Evolutionary conservation across 441 rosid genomes (phyloP).

Genomic region (Gossypium trilobum): DNA sequence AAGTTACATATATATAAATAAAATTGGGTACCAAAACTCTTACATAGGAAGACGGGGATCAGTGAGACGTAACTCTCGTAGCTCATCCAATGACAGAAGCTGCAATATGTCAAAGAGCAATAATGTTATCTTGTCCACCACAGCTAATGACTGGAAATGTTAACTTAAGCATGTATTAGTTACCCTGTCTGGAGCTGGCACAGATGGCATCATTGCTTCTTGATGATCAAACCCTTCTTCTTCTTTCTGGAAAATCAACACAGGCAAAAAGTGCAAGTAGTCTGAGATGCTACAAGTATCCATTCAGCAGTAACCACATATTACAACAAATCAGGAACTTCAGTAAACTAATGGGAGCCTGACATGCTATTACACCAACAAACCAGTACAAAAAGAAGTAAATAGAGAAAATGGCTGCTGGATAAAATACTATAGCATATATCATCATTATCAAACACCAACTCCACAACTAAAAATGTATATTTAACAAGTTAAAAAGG

Average conservation of each 20-base stretch:
- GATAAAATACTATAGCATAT: background rate
- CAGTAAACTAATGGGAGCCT: background rate
- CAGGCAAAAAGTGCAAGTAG: slow-evolving; percentile 5
- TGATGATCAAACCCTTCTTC: slow-evolving; percentile 75
- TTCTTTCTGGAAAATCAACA: slow-evolving; percentile 47
- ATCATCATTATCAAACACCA: background rate
- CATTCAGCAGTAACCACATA: background rate
- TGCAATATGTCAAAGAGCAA: slow-evolving; percentile 35
- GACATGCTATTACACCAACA: background rate
- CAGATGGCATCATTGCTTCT: slow-evolving; percentile 51
- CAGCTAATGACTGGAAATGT: slow-evolving; percentile 17
- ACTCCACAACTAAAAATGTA: background rate
- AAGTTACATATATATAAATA: background rate
- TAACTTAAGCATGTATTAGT: slow-evolving; percentile 17
- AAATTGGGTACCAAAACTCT: background rate
- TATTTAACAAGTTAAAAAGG: background rate
- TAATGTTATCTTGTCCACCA: slow-evolving; percentile 1
- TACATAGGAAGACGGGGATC: slow-evolving; percentile 84
- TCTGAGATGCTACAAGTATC: slow-evolving; percentile 9
- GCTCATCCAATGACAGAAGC: slow-evolving; percentile 79
- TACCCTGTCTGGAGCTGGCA: slow-evolving; percentile 72
- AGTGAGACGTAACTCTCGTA: slow-evolving; percentile 66
- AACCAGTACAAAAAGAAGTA: background rate
- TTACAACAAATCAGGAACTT: background rate
- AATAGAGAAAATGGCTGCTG: background rate